phyloP scores from a whole-genome alignment of 805 yeast species.

The Candida loeiensis region DNA sequence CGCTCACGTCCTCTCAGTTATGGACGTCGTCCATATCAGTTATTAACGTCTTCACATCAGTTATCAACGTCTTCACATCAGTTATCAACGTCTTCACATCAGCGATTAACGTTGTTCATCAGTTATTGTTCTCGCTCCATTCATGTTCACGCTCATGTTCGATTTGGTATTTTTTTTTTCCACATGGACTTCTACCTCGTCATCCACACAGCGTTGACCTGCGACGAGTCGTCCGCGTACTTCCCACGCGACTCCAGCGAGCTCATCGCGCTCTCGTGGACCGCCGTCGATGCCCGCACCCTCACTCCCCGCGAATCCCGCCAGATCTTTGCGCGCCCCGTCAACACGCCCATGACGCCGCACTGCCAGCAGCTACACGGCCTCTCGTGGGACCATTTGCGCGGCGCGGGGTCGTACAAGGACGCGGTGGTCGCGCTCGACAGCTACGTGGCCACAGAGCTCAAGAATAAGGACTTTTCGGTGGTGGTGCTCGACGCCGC shows the following conservation, averaged over 20 bases:
- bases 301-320: slow-evolving; percentile 42
- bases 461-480: slow-evolving; percentile 50
- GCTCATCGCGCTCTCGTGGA: slow-evolving; percentile 66
- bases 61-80: too few relatives aligned
- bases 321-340: slow-evolving; percentile 54
- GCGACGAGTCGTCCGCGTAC: slow-evolving; percentile 59
- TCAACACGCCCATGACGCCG: slow-evolving; percentile 63
- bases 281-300: slow-evolving; percentile 51
- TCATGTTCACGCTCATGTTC: neutral
- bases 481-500: slow-evolving; percentile 66
- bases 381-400: slow-evolving; percentile 59
- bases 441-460: slow-evolving; percentile 41
- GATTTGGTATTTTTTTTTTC: neutral
- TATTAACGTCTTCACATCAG: too few relatives aligned
- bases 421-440: slow-evolving; percentile 62
- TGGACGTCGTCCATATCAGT: too few relatives aligned
- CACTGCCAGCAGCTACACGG: slow-evolving; percentile 49
- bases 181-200: slow-evolving; percentile 54
- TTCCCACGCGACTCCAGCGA: slow-evolving; percentile 67
- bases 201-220: slow-evolving; percentile 59
- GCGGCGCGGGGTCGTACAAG: slow-evolving; percentile 54
- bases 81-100: too few relatives aligned
- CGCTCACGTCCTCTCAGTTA: too few relatives aligned
- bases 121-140: neutral
- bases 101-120: too few relatives aligned